Conservation (phyloP, 75 land plant genomes). For the Cunninghamia lanceolata region DNA sequence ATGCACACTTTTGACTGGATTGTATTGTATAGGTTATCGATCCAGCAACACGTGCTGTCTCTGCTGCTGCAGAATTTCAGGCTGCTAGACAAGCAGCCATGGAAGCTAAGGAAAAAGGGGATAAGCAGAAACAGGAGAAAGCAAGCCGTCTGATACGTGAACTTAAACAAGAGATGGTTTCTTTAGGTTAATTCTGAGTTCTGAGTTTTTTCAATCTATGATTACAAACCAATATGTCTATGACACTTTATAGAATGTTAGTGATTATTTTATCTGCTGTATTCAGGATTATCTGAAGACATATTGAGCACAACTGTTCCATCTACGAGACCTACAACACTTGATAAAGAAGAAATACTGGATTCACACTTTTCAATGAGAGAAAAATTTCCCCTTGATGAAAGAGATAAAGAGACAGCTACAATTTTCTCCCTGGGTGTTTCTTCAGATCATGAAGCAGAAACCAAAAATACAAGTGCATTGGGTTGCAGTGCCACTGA, state of each 20-base stretch:
- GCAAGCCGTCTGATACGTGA: conserved; percentile 66
- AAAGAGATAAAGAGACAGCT: background rate
- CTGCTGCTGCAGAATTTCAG: conserved; percentile 58
- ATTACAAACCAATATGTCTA: background rate
- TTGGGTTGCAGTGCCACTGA: background rate
- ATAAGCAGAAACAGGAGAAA: conserved; percentile 62
- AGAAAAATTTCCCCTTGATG: background rate
- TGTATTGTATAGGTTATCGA: conserved; percentile 37
- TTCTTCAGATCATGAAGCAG: conserved; percentile 2
- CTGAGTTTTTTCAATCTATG: background rate
- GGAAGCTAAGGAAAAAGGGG: conserved; percentile 70
- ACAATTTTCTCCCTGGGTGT: background rate
- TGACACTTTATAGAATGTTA: background rate
- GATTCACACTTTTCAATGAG: background rate
- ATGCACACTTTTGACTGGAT: background rate
- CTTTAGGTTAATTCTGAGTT: conserved; percentile 51
- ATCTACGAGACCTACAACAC: background rate
- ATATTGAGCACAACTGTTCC: conserved; percentile 19
- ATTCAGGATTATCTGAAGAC: conserved; percentile 56
- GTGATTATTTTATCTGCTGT: background rate
- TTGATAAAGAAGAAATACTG: background rate
- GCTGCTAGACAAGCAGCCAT: conserved; percentile 73
- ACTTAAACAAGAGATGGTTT: conserved; percentile 67
- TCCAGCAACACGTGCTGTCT: conserved; percentile 39
- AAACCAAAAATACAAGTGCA: background rate